Evolutionary conservation across 2,329 filamentous ascomycete species (phyloP).

Genomic region (Fusarium lyarnte): DNA sequence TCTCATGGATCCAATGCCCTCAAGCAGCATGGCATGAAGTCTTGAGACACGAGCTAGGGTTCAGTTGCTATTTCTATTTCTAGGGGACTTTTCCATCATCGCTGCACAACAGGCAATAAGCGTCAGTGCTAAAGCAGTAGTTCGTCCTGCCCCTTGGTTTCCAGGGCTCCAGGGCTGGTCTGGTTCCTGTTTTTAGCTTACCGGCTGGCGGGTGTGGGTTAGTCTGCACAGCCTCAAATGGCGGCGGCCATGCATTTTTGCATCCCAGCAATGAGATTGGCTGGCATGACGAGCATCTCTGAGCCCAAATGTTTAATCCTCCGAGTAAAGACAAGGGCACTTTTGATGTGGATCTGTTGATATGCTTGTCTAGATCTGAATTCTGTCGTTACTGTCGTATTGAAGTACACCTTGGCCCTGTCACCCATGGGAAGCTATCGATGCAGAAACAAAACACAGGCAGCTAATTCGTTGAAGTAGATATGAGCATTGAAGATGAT

Average conservation of each 20-base stretch:
- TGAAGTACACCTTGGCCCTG: not conserved
- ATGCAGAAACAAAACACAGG: constrained; percentile 18
- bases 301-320: constrained; percentile 5
- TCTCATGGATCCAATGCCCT: not conserved
- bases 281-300: constrained; percentile 3
- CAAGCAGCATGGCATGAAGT: constrained; percentile 4
- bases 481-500: not conserved
- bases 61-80: constrained; percentile 23
- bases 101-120: constrained; percentile 15
- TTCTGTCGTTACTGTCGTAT: constrained; percentile 16
- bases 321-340: constrained; percentile 19
- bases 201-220: constrained; percentile 26
- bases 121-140: constrained; percentile 18
- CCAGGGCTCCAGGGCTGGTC: not conserved
- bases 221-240: constrained; percentile 35
- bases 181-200: constrained; percentile 37
- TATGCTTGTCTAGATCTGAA: constrained; percentile 25
- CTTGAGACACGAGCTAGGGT: constrained; percentile 20
- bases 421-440: not conserved
- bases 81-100: constrained; percentile 19
- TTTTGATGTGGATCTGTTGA: constrained; percentile 18
- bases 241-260: constrained; percentile 19
- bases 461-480: constrained; percentile 9
- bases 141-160: constrained; percentile 23
- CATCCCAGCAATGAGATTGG: not conserved